Evolutionary conservation across 2,329 filamentous ascomycete genomes (phyloP).

Genomic region (Beauveria varroae): DNA sequence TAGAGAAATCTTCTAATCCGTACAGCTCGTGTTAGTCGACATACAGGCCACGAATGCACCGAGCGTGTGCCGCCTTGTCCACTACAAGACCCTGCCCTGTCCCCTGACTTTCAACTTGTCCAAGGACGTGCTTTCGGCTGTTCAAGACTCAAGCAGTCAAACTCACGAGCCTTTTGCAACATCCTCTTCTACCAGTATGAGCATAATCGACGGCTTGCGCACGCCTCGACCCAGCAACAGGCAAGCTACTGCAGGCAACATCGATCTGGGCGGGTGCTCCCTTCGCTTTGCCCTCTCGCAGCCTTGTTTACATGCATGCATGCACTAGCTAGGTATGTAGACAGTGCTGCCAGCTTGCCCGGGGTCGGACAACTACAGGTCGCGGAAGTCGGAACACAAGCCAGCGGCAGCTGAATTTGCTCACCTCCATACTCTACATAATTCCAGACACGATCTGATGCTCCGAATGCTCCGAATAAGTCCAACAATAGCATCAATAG

Average conservation of each 20-base stretch:
- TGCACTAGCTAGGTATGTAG: neutral
- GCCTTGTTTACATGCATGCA: neutral
- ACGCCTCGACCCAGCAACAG: slow-evolving; percentile 1
- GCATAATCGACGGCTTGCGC: neutral
- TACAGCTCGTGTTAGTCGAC: no score
- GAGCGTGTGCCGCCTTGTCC: no score
- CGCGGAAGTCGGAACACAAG: slow-evolving; percentile 6
- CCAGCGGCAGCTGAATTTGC: neutral
- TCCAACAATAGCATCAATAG: neutral
- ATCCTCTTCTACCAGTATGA: neutral
- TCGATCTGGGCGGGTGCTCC: slow-evolving; percentile 4
- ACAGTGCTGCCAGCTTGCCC: neutral
- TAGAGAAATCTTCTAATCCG: neutral
- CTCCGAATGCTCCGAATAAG: no score
- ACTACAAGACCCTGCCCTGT: neutral
- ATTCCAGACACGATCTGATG: no score
- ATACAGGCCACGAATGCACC: neutral
- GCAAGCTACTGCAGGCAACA: slow-evolving; percentile 8
- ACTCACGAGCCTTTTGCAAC: neutral
- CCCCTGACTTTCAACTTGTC: neutral
- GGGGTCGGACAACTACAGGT: neutral
- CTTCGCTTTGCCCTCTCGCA: neutral
- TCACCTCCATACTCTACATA: neutral
- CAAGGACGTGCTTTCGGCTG: neutral
- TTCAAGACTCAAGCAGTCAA: neutral